Percentiles rank a stretch among this genome's conserved stretches.
These are phyloP conservation scores for Cladophialophora immunda DNA, from an alignment of 2,329 filamentous ascomycete species.

Conservation along the genomic window DNA sequence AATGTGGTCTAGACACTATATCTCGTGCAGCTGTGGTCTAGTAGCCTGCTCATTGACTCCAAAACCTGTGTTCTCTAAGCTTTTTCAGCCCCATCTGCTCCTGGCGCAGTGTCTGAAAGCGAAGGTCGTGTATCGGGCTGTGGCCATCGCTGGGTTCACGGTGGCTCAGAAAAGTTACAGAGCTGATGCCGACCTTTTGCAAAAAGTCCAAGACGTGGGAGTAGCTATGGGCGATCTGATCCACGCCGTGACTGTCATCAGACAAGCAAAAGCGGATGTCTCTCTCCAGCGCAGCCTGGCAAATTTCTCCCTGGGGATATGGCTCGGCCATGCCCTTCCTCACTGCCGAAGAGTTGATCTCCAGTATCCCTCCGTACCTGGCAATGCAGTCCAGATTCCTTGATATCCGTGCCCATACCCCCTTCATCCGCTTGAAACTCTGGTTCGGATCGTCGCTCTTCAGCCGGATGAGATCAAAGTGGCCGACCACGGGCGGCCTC, in stretches of 20 bases:
- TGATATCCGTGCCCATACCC: slow-evolving; percentile 76
- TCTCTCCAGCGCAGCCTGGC: slow-evolving; percentile 75
- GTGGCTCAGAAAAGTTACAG: slow-evolving; percentile 49
- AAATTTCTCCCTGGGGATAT: slow-evolving; percentile 82
- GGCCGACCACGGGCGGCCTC: slow-evolving; percentile 81
- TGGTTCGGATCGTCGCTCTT: slow-evolving; percentile 74
- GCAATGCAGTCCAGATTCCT: slow-evolving; percentile 78
- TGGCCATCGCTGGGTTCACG: not conserved
- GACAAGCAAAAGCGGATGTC: slow-evolving; percentile 88
- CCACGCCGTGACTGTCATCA: slow-evolving; percentile 91
- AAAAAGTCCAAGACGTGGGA: slow-evolving; percentile 74
- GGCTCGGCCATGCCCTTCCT: slow-evolving; percentile 91
- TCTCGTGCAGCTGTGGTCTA: not conserved
- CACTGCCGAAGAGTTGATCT: slow-evolving; percentile 87
- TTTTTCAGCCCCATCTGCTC: slow-evolving; percentile 23
- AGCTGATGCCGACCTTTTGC: slow-evolving; percentile 55
- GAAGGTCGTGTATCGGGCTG: slow-evolving; percentile 4
- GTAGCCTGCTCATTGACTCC: not conserved
- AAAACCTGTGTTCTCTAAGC: slow-evolving; percentile 28
- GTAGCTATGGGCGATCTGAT: slow-evolving; percentile 89
- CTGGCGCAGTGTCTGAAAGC: slow-evolving; percentile 24
- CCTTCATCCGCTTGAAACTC: slow-evolving; percentile 65
- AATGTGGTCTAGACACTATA: not conserved
- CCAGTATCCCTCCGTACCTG: slow-evolving; percentile 80
- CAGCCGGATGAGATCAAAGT: slow-evolving; percentile 91